Evolutionary conservation across 495 filamentous ascomycete genomes (phyloP).

Genomic region (Talaromyces thailandensis): DNA sequence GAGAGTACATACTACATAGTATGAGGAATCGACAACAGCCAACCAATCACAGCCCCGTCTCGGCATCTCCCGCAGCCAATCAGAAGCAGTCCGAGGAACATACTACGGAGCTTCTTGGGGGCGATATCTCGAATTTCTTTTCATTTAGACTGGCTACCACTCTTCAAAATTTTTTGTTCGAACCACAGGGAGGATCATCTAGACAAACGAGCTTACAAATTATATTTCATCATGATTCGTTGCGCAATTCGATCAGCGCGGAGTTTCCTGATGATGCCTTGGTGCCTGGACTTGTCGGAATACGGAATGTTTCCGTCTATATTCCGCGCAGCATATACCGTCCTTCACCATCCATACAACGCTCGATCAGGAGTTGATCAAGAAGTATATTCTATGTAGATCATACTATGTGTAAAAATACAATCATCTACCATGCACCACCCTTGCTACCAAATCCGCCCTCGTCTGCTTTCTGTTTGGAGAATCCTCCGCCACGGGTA

Average conservation of each 20-base stretch:
- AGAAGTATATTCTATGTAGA: not conserved
- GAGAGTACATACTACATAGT: not conserved
- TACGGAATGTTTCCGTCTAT: not conserved
- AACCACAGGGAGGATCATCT: not conserved
- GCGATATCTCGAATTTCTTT: not conserved
- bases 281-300: not conserved
- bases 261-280: too few species aligned
- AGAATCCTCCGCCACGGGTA: slow-evolving; percentile 38
- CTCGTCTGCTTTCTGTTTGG: slow-evolving; percentile 53
- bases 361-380: not conserved
- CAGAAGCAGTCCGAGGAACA: not conserved
- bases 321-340: not conserved
- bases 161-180: not conserved
- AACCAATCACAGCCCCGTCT: not conserved
- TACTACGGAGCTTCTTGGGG: not conserved
- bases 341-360: not conserved
- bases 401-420: not conserved
- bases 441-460: slow-evolving; percentile 53
- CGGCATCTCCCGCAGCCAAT: slow-evolving; percentile 1
- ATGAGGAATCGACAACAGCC: not conserved
- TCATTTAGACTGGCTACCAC: not conserved
- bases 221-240: not conserved
- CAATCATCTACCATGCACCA: slow-evolving; percentile 25
- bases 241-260: not conserved
- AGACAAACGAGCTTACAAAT: not conserved